Conservation (phyloP, 345 rosid genomes). For the Citrus unshiu region DNA sequence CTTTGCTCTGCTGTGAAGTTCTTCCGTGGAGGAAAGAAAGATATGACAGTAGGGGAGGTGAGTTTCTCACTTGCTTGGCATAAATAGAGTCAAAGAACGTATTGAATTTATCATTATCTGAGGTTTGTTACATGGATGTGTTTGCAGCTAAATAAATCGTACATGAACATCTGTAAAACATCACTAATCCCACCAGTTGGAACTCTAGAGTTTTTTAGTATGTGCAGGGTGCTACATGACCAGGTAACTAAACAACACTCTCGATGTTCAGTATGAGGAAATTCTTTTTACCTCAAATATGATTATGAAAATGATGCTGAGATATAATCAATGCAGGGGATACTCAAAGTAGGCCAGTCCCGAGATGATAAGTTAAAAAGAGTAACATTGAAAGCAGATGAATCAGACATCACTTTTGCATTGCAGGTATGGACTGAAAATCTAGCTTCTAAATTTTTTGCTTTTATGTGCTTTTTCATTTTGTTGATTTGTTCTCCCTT, state of each 20-base stretch:
- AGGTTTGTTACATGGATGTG: conserved; percentile 11
- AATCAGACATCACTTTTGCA: conserved; percentile 75
- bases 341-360: conserved; percentile 65
- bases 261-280: background rate
- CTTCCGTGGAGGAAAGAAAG: conserved; percentile 83
- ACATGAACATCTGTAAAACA: conserved; percentile 68
- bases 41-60: conserved; percentile 74
- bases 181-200: conserved; percentile 64
- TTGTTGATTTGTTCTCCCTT: background rate
- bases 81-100: background rate
- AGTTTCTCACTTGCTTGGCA: background rate
- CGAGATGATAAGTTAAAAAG: conserved; percentile 70
- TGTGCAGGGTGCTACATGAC: conserved; percentile 79
- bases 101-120: conserved; percentile 4
- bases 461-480: background rate
- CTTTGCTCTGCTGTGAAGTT: conserved; percentile 76
- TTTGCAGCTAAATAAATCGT: conserved; percentile 72
- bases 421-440: conserved; percentile 51
- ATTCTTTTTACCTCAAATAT: background rate
- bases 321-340: conserved; percentile 44
- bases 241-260: conserved; percentile 48
- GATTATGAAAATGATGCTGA: background rate
- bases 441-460: background rate
- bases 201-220: conserved; percentile 55
- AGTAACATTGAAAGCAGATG: conserved; percentile 68